These are phyloP conservation scores for Ustulina deusta DNA, from an alignment of 2,329 filamentous ascomycete species.

Conservation along the genomic window DNA sequence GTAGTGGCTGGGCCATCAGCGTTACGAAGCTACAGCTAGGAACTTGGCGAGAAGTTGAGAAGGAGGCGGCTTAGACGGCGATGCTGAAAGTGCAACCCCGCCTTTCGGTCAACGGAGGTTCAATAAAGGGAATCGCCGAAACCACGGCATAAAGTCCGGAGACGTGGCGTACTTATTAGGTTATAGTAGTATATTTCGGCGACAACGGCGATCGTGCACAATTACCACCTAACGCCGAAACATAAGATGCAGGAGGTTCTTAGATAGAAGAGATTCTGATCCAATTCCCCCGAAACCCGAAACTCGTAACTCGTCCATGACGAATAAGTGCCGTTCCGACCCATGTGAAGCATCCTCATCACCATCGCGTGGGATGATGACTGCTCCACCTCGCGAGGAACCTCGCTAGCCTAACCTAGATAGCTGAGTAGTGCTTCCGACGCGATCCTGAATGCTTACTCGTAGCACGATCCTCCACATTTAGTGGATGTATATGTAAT, in stretches of 20 bases:
- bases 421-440: conserved; percentile 6
- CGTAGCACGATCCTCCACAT: conserved; percentile 5
- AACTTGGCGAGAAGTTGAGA: conserved; percentile 13
- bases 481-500: conserved; percentile 21
- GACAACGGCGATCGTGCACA: background rate
- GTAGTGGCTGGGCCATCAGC: too few relatives aligned
- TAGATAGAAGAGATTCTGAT: background rate
- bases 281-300: background rate
- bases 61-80: conserved; percentile 15
- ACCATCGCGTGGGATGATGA: conserved; percentile 22
- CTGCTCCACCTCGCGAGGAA: conserved; percentile 13
- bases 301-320: background rate
- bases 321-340: background rate
- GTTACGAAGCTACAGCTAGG: background rate
- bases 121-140: conserved; percentile 35
- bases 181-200: background rate
- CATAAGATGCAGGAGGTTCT: background rate
- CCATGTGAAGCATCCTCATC: conserved; percentile 5
- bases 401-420: conserved; percentile 20
- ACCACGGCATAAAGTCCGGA: conserved; percentile 20
- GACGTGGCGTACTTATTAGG: background rate
- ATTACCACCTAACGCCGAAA: conserved; percentile 28
- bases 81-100: conserved; percentile 27
- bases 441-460: conserved; percentile 22
- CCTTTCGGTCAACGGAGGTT: conserved; percentile 27